Evolutionary conservation across 441 rosid species (phyloP).

Genomic region (Eruca vesicaria): DNA sequence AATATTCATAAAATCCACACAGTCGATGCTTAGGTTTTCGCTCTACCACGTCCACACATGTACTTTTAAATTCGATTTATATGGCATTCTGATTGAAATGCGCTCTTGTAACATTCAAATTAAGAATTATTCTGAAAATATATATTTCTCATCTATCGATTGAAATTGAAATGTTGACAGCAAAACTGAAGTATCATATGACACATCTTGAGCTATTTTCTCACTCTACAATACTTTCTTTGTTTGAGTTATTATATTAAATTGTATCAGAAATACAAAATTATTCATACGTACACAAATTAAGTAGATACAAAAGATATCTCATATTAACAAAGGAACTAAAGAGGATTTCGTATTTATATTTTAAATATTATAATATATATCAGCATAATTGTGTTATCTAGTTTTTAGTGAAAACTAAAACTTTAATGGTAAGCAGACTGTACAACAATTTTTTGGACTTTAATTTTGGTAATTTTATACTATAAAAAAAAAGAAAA

Average conservation of each 20-base stretch:
- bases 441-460: not conserved
- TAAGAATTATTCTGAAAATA: not conserved
- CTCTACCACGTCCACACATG: constrained; percentile 28
- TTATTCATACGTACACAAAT: not conserved
- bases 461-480: not conserved
- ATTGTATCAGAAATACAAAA: not conserved
- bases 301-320: too few species aligned
- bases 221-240: not conserved
- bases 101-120: not conserved
- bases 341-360: not conserved
- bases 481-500: too few species aligned
- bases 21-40: constrained; percentile 33
- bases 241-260: not conserved
- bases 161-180: not conserved
- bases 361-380: not conserved
- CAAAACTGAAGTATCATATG: not conserved
- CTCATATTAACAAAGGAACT: too few species aligned
- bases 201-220: not conserved
- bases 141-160: not conserved
- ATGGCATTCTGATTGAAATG: not conserved
- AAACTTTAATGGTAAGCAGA: not conserved
- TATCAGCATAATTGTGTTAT: not conserved
- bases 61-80: not conserved
- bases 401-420: not conserved
- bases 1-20: constrained; percentile 9